Evolutionary conservation across 2,329 filamentous ascomycete species (phyloP), one percentile per base, ranked within the genome.

Genomic region (Epichloe glyceriae): DNA sequence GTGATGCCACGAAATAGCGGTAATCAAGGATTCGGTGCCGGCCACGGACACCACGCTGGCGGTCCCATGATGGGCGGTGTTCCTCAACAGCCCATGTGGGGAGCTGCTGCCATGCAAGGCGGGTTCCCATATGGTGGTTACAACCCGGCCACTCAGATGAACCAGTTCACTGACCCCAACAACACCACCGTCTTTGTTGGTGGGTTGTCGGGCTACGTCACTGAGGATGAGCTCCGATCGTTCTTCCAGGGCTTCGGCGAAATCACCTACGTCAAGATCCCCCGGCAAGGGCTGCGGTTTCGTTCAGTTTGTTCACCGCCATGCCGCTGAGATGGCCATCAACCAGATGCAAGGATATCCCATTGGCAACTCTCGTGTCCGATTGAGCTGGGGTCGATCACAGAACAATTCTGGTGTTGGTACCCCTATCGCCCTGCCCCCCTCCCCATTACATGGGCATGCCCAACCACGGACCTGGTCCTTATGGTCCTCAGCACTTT

Each of bases 301-400:
- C 66, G 93, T 98, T 53, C 93, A 98, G 71, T 98, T 98, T 62
- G 93, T 98, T 52, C 93, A 98, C 74, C 89, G 93, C 58, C 93
- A 98, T 64, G 93, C 93, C 49, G 93, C 93, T 14, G 93, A 98
- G 74, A 98, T 98, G 93, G 93, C 93, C 60, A 98, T 98, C 79
- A 98, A 98, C 74, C 93, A 98, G 73, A 98, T 98, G 93, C 93
- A 98, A 73, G 93, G 93, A 54, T 98, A 98, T 68, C 93, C 93
- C 22, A 98, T 98, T 63, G 93, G 93, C 51, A 98, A 98, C 78
- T 97, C 91, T 45, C 89, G 93, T 58, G 93, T 98, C 53, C 89
- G 93, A 62, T 80, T 98, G 59, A 95, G 88, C 67, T 98, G 93
- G 93, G 93, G 93, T 56, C 87, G 93, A 57, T 94, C 87, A 50